Base-by-base conservation (phyloP, 768 basidiomycete species). In the Tulasnella sp. region DNA sequence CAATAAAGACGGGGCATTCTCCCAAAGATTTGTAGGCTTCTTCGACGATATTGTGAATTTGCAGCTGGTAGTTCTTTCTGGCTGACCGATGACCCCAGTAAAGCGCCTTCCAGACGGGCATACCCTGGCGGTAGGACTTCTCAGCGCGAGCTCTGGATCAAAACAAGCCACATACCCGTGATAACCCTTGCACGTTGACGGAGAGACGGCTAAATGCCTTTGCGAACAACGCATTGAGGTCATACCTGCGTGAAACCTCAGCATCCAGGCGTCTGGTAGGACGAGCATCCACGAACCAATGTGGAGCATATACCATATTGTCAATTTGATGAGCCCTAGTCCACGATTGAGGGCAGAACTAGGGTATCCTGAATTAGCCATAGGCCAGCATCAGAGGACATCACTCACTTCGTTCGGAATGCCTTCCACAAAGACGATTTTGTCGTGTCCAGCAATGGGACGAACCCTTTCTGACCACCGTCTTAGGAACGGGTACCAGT, bases 121-220 rank as follows among this genome's bases (percentile, higher is more conserved):
- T 84, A 34, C 93, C 91, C 92, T 94, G 62, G 9, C 57, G 8
- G 39, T 51, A n/a, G n/a, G n/a, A n/a, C n/a, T n/a, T n/a, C 32
- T 6, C 14, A 21, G 8, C 35, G 21, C 21, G 15, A 49, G 7
- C 23, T 41, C 19, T 59, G 56, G 32, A 19, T 32, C 2, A 32
- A 0, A 27, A 6, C 36, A 21, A 11, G 8, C 4, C 34, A 68
- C 77, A 39, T 65, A 93, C 92, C 68, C 86, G 73, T 0, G 94
- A 85, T 12, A 97, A 69, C 0, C 86, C 91, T 72, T 97, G 94
- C 0, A 98, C 92, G 65, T 98, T 94, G 40, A 90, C 86, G 0
- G 81, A 82, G 68, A 97, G 86, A 64, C 86, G 78, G 0, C 86
- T 82, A 61, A 89, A 89, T 2, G 78, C 76, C 67, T 96, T 96